These are phyloP conservation scores for Bipolaris victoriae DNA, from an alignment of 2,329 filamentous ascomycete genomes.

Conservation along the genomic window DNA sequence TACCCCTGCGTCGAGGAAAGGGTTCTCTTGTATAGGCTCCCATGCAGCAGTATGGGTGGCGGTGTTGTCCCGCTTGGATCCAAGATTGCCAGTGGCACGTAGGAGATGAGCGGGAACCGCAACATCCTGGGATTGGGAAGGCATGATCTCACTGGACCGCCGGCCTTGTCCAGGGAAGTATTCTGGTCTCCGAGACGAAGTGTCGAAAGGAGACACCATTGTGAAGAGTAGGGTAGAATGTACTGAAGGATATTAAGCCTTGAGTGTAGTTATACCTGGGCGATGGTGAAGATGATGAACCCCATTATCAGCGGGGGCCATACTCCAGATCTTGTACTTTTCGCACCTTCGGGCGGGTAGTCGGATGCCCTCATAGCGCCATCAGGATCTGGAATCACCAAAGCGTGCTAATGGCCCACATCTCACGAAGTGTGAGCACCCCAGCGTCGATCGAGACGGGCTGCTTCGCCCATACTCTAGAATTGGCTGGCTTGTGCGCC, in stretches of 20 bases:
- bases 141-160: constrained; percentile 11
- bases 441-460: constrained; percentile 13
- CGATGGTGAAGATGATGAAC: constrained; percentile 5
- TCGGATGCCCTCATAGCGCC: constrained; percentile 11
- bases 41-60: constrained; percentile 17
- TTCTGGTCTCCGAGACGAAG: constrained; percentile 1
- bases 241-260: background rate
- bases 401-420: constrained; percentile 11
- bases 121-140: constrained; percentile 22
- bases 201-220: constrained; percentile 10
- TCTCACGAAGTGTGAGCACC: constrained; percentile 1
- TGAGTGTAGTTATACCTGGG: constrained; percentile 2
- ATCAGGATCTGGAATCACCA: constrained; percentile 8
- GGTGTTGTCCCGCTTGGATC: constrained; percentile 23
- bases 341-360: constrained; percentile 5
- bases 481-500: constrained; percentile 11
- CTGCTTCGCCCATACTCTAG: constrained; percentile 1
- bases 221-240: background rate
- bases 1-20: constrained; percentile 15
- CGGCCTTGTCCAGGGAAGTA: background rate
- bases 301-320: constrained; percentile 7
- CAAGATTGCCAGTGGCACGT: constrained; percentile 22
- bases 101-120: constrained; percentile 32
- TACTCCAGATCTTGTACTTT: constrained; percentile 10
- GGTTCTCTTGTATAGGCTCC: constrained; percentile 22